Base-by-base conservation (phyloP, 192 early-diverging fungal genomes). In the Oehlia diaphana region DNA sequence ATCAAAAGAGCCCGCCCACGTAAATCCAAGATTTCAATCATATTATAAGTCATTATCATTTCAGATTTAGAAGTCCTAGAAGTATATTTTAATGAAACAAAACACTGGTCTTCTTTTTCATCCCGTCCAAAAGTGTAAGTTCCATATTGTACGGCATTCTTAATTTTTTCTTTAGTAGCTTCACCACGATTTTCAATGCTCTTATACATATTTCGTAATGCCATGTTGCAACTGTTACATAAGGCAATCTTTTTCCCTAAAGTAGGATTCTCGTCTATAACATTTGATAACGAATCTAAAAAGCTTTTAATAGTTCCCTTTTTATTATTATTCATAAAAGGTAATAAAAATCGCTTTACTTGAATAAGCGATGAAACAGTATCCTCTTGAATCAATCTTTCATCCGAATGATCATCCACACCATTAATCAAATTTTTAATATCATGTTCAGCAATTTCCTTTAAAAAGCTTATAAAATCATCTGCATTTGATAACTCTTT, bases 351-450 rank as follows among this genome's bases (percentile, higher is more conserved):
- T 63, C 77, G 80, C 19, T 69, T 71, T 53, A 77, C 69, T 81
- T 81, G 49, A 61, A 81, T 70, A 37, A 70, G 28, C 2, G 80
- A 69, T 14, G 65, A 68, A 3, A 81, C 66, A 0, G 64, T 76
- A 44, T 77, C 75, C 35, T 81, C 73, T 71, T 79, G 77, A 31
- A 79, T 71, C 13, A 71, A 58, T 33, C 50, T 64, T 68, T 78
- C 80, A 53, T 81, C 80, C 9, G 79, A 66, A 53, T 74, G 71
- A 13, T 80, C 80, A 39, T 81, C 80, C 12, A 77, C 74, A 16
- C 50, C 75, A 63, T 81, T 81, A 77, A 77, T 81, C 53, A 75
- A 67, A 76, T 81, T 81, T n/a, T 81, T 76, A 39, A 81, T 28
- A 33, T 75, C 74, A 61, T 81, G 65, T 12, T 65, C 63, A n/a